These are phyloP conservation scores for Arthroderma uncinatum DNA, from an alignment of 2,329 filamentous ascomycete genomes.

Conservation along the genomic window DNA sequence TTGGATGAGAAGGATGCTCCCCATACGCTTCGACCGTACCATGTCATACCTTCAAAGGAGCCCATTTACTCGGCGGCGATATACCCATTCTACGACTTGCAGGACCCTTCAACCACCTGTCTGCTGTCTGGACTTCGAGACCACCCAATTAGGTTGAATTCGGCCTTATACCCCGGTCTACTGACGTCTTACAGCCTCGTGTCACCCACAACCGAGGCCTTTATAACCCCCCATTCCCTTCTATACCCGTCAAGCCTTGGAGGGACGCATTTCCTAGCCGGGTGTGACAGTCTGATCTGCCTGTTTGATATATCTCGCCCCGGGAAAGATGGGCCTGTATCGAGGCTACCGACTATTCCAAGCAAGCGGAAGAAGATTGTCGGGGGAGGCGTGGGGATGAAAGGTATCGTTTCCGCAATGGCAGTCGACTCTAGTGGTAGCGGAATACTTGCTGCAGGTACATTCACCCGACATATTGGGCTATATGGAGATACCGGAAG, in stretches of 20 bases:
- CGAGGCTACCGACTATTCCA: slow-evolving; percentile 39
- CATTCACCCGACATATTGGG: slow-evolving; percentile 45
- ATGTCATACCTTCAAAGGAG: slow-evolving; percentile 36
- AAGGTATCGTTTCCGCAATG: slow-evolving; percentile 46
- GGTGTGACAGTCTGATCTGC: slow-evolving; percentile 43
- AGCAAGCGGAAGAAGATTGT: slow-evolving; percentile 38
- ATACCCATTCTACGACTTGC: slow-evolving; percentile 45
- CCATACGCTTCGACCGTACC: slow-evolving; percentile 37
- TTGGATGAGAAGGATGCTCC: slow-evolving; percentile 30
- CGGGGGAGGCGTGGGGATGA: slow-evolving; percentile 41
- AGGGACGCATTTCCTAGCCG: slow-evolving; percentile 46
- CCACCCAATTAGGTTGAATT: slow-evolving; percentile 47
- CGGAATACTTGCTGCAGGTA: slow-evolving; percentile 47
- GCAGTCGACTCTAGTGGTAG: slow-evolving; percentile 33
- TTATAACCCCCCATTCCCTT: slow-evolving; percentile 45
- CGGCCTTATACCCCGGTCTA: slow-evolving; percentile 40
- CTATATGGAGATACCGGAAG: slow-evolving; percentile 43
- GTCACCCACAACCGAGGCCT: slow-evolving; percentile 45
- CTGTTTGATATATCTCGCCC: slow-evolving; percentile 45
- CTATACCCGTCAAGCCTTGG: slow-evolving; percentile 38
- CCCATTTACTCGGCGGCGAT: slow-evolving; percentile 44
- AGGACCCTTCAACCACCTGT: slow-evolving; percentile 39
- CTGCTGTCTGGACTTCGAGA: slow-evolving; percentile 44
- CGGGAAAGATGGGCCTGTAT: slow-evolving; percentile 36
- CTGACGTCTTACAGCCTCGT: slow-evolving; percentile 46